Percentiles rank a stretch among this genome's conserved stretches.
phyloP scores from a whole-genome alignment of 306 rosid species.

The Cucurbita moschata region DNA sequence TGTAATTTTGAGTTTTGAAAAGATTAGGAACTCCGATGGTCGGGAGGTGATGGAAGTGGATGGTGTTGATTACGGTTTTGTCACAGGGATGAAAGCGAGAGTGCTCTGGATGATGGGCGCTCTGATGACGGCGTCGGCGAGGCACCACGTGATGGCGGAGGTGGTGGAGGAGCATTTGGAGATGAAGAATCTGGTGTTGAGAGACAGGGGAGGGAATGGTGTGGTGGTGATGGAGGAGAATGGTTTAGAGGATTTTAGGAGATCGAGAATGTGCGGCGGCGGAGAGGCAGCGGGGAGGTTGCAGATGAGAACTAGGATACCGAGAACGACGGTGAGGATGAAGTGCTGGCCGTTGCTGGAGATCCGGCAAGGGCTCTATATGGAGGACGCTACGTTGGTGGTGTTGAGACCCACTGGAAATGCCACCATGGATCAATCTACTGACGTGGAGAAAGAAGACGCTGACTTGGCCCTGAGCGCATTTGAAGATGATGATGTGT shows the following conservation, averaged over 20 bases:
- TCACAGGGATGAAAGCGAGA: constrained; percentile 22
- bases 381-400: constrained; percentile 34
- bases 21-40: not conserved
- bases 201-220: constrained; percentile 32
- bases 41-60: not conserved
- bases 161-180: constrained; percentile 17
- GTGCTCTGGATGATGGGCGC: constrained; percentile 31
- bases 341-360: constrained; percentile 19
- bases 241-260: constrained; percentile 15
- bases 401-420: constrained; percentile 22
- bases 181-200: constrained; percentile 17
- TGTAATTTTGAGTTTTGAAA: constrained; percentile 25
- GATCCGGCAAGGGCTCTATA: constrained; percentile 16
- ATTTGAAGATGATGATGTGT: constrained; percentile 17
- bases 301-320: constrained; percentile 22
- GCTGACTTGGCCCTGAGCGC: constrained; percentile 17
- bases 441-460: constrained; percentile 16
- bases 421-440: not conserved
- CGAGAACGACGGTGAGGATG: constrained; percentile 34
- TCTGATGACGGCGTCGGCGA: constrained; percentile 31
- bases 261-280: not conserved
- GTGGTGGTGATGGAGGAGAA: constrained; percentile 22
- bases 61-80: constrained; percentile 1
- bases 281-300: constrained; percentile 5
- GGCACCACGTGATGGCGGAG: constrained; percentile 30